Evolutionary conservation across 2,329 filamentous ascomycete genomes (phyloP), one percentile per base, ranked within the genome.

Genomic region (Elsinoe australis): DNA sequence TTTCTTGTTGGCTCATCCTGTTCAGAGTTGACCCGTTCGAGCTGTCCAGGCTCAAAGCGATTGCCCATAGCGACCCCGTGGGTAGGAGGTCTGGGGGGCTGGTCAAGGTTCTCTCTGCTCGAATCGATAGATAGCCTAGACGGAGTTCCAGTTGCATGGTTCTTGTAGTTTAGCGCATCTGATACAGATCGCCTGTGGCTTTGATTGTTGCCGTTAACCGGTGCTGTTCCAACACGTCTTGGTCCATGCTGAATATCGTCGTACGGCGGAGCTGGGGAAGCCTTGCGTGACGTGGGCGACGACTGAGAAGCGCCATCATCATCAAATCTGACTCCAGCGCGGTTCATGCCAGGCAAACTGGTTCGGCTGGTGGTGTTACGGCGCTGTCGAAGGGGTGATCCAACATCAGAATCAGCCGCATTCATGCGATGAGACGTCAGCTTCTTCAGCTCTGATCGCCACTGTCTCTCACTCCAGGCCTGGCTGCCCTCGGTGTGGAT

Each of bases 361-460:
- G 56, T 56, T 21, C 61, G 51, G 47, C 65, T 66, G 5, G 65
- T 61, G 18, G 66, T 71, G 49, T 68, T 69, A 45, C 69, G 68
- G n/a, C 67, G 63, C 47, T 63, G 63, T 31, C 61, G 58, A n/a
- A 55, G 49, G 15, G 42, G 41, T 47, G 50, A 54, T 15, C 33
- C 46, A 19, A 55, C 52, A 17, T 56, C 54, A 19, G 61, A 59
- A 19, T 59, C 52, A 14, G 55, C 53, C 5, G 54, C 55, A 15
- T 78, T 79, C 78, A 94, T 90, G 17, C 87, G 79, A 48, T 79
- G 80, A 3, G 84, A 80, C 0, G 90, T 95, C 35, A 90, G 71
- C 51, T 95, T 88, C 67, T 95, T 96, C 62, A 98, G 68, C 59
- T 83, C 80, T 61, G 82, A 84, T 56, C 89, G 80, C 92, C 92